phyloP scores from a whole-genome alignment of 805 yeast genomes.

The Nakazawaea wyomingensis region DNA sequence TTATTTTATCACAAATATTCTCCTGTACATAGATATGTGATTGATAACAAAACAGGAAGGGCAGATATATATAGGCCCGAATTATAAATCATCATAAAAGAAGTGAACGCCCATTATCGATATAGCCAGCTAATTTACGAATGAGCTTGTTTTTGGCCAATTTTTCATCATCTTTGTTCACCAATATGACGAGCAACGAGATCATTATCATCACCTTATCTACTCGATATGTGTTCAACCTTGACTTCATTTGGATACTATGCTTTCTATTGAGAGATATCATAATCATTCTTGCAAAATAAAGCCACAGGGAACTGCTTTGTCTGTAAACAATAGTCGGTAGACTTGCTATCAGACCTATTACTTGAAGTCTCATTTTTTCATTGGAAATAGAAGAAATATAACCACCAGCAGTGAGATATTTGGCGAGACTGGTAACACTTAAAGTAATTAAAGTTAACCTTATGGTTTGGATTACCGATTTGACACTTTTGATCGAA shows the following conservation, averaged over 20 bases:
- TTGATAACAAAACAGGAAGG: too few species aligned
- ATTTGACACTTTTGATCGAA: background rate
- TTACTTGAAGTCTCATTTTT: conserved; percentile 1
- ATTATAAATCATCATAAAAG: background rate
- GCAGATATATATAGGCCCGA: too few species aligned
- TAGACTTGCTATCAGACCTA: conserved; percentile 1
- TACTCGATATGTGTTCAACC: conserved; percentile 2
- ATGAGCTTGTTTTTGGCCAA: background rate
- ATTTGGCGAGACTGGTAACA: background rate
- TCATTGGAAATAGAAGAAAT: background rate
- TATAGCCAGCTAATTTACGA: background rate
- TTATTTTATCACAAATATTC: too few species aligned
- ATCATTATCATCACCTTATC: conserved; percentile 8
- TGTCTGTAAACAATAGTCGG: conserved; percentile 2
- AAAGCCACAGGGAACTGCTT: conserved; percentile 4
- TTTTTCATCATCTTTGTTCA: background rate
- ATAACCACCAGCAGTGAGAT: background rate
- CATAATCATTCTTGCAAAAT: conserved; percentile 4
- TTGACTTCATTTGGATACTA: background rate
- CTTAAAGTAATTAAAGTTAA: background rate
- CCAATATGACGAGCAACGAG: conserved; percentile 3
- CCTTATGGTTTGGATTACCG: background rate
- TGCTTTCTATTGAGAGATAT: conserved; percentile 10
- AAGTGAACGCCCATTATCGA: conserved; percentile 2
- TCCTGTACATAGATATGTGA: too few species aligned